Evolutionary conservation across 371 early-diverging fungal genomes (phyloP), one percentile per base, ranked within the genome.

Genomic region (Syncephalastrum monosporum): DNA sequence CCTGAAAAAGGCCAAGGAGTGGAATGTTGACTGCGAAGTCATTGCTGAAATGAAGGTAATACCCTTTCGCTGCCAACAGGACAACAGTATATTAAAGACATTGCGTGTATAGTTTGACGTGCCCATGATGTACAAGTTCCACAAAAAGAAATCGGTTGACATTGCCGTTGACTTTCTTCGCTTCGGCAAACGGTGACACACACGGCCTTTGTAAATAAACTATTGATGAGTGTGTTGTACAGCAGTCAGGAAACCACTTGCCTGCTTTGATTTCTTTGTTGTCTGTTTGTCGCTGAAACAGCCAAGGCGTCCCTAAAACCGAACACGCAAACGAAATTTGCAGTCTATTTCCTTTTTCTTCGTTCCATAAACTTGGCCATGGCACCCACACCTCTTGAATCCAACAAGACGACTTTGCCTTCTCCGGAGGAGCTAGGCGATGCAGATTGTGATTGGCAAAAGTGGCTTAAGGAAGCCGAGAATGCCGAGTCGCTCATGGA

Each of bases 71-170:
- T 33, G 24, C 41, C 45, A 25, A 29, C n/a, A 46, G 16, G 53
- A 21, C 15, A 21, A 42, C 45, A 44, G 17, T 42, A 17, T 17
- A 33, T 16, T n/a, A 17, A 27, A 13, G 25, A 13, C 23, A 42
- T 47, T 50, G 15, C 47, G 21, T 10, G 23, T 50, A 8, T 61
- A 85, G 85, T 91, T 90, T 67, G 91, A 91, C 69, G 75, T 91
- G n/a, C 88, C 88, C 49, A 86, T 82, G 79, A 90, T 87, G 86
- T 92, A 92, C 79, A 88, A 86, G 63, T 89, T 91, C 68, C 93
- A 92, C 63, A 91, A 89, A 62, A 87, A 87, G 65, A 79, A 87
- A 59, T 82, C 85, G 4, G 84, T 90, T 1, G 89, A 90, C 56
- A 86, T 92, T 49, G 82, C 81, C 21, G 92, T 92, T 6, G 92